Evolutionary conservation across 2,329 filamentous ascomycete genomes (phyloP), one percentile per base, ranked within the genome.

Genomic region (Ceratocystis variospora): DNA sequence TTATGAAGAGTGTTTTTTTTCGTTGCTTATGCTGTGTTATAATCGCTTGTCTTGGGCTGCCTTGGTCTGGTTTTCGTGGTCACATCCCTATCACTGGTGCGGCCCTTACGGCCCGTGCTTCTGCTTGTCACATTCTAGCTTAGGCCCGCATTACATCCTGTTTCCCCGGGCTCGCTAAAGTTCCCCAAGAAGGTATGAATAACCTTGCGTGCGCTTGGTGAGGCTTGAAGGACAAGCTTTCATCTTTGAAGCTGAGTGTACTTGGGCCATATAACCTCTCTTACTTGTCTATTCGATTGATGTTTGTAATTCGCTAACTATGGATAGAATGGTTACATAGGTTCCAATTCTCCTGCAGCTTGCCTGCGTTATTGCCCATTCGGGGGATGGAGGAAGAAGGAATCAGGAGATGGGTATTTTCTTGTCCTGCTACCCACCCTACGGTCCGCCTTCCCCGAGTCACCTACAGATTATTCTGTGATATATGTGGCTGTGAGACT

Each of bases 81-180:
- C 22, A 28, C 53, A 31, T 33, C 15, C 53, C 22, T 33, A 25
- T 57, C 15, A n/a, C 53, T 25, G 22, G 15, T 28, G 25, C 53
- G 53, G 15, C 22, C 53, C 25, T 25, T 25, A 33, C 53, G 22
- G 25, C 28, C 53, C 53, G 53, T 57, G 53, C 22, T 57, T 57
- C 22, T 33, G 53, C 22, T 57, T 57, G 53, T 33, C 48, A 50
- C n/a, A 50, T 50, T 57, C 12, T 28, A 57, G 28, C 19, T 28
- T 6, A 33, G 53, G 22, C 53, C 53, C 53, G 53, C 53, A 57
- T 57, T 17, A 57, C 53, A 31, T 57, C 22, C 53, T 33, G 25
- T 33, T 57, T 57, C 53, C 53, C 53, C 53, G 22, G 19, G 53
- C 53, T 57, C 53, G 53, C 53, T 57, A 57, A 57, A 31, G 12